phyloP scores from a whole-genome alignment of 257 asterid species.

The Nyctanthes arbortristis region DNA sequence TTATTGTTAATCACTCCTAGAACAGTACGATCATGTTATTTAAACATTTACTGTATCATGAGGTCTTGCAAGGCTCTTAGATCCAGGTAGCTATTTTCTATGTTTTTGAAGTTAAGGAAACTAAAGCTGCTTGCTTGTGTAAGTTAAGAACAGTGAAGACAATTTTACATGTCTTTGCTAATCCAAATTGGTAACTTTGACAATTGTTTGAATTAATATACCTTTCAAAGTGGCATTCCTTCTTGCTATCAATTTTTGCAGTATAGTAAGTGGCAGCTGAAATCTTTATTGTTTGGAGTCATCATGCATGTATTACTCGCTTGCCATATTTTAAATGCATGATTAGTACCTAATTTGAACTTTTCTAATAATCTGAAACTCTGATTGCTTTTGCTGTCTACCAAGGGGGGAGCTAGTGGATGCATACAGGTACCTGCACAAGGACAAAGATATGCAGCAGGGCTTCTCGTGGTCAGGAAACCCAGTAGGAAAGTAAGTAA shows the following conservation, averaged over 20 bases:
- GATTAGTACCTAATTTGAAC: conserved; percentile 7
- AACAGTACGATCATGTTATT: not conserved
- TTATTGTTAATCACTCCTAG: not conserved
- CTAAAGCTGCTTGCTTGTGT: not conserved
- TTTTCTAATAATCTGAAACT: conserved; percentile 9
- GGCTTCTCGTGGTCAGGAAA: conserved; percentile 99
- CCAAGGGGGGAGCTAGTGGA: conserved; percentile 81
- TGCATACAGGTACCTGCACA: conserved; percentile 78
- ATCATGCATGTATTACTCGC: not conserved
- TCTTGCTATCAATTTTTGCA: not conserved
- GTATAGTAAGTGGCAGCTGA: not conserved
- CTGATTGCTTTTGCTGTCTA: conserved; percentile 3
- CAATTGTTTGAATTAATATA: not conserved
- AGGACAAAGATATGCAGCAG: conserved; percentile 71
- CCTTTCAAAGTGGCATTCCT: not conserved
- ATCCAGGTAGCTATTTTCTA: not conserved
- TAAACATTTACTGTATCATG: not conserved
- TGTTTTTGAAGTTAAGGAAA: not conserved
- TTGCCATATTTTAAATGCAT: not conserved
- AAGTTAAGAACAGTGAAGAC: not conserved
- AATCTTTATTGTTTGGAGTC: not conserved
- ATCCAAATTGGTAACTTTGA: not conserved
- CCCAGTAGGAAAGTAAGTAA: conserved; percentile 85
- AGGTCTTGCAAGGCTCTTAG: not conserved
- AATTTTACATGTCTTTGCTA: not conserved